A percentile compares a stretch with the other conserved stretches of the same genome.
Evolutionary conservation across 805 yeast genomes (phyloP).

Genomic region (Jamesozyma hellenica): DNA sequence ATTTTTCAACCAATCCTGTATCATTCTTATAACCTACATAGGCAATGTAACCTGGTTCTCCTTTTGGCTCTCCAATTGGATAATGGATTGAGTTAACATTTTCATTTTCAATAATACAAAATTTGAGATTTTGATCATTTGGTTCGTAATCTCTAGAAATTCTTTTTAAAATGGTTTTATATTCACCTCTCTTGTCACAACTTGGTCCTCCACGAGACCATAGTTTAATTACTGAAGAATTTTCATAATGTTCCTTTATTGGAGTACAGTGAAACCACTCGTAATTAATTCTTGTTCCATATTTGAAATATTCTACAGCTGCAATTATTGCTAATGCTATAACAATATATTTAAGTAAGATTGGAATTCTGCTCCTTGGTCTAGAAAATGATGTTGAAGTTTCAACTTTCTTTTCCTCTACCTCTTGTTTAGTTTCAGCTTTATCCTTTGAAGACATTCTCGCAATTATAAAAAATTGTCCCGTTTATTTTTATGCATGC

Average conservation of each 20-base stretch:
- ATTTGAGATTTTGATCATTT: conserved; percentile 27
- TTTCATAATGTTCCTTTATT: conserved; percentile 14
- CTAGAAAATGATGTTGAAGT: neutral
- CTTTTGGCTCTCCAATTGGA: conserved; percentile 27
- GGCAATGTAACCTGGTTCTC: conserved; percentile 29
- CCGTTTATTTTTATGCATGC: too few relatives aligned
- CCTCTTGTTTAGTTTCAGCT: too few relatives aligned
- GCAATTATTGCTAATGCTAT: conserved; percentile 29
- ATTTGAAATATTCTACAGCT: conserved; percentile 36
- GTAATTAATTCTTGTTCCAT: conserved; percentile 31
- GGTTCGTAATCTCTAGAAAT: conserved; percentile 34
- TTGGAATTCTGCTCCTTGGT: conserved; percentile 6
- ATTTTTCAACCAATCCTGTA: conserved; percentile 11
- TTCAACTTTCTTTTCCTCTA: too few relatives aligned
- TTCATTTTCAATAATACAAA: conserved; percentile 31
- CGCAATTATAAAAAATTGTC: too few relatives aligned
- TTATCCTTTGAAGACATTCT: too few relatives aligned
- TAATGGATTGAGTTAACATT: conserved; percentile 23
- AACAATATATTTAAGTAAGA: conserved; percentile 23
- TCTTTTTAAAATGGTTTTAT: conserved; percentile 32
- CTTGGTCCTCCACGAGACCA: conserved; percentile 35
- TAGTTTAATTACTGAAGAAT: conserved; percentile 24
- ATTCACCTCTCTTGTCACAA: conserved; percentile 37
- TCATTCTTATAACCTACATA: conserved; percentile 26
- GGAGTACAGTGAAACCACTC: conserved; percentile 40